Conservation (phyloP, 2,329 filamentous ascomycete genomes). For the Apiospora koreana region DNA sequence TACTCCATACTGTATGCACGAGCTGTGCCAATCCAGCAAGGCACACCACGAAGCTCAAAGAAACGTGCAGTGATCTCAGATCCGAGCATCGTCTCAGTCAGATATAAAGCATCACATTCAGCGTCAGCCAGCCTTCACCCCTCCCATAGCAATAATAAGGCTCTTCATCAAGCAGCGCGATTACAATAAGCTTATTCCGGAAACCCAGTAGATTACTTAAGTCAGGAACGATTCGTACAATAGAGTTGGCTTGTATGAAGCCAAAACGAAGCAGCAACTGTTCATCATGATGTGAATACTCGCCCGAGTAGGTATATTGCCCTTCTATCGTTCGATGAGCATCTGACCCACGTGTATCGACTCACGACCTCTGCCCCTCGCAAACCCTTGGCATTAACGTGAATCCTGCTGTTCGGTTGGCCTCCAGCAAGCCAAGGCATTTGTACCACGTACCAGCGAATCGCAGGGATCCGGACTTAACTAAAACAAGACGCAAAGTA, state of each 20-base stretch:
- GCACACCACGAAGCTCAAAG: not conserved
- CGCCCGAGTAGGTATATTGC: not conserved
- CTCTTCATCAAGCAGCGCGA: not conserved
- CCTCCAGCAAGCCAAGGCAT: not conserved
- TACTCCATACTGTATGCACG: no score
- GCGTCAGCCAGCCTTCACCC: not conserved
- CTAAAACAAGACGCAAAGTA: conserved; percentile 3
- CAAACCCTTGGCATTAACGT: not conserved
- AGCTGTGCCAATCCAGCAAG: no score
- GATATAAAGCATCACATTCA: not conserved
- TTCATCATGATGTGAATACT: not conserved
- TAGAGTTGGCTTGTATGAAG: not conserved
- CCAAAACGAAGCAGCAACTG: not conserved
- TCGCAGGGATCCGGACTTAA: not conserved
- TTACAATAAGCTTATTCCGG: not conserved
- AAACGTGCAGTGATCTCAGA: not conserved
- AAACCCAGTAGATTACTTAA: not conserved
- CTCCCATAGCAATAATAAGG: not conserved
- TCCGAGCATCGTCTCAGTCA: not conserved
- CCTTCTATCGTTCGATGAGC: not conserved
- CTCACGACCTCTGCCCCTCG: not conserved
- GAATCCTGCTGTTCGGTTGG: not conserved
- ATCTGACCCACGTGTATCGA: not conserved
- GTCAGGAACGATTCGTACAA: not conserved
- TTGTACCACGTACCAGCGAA: not conserved